Conservation (phyloP, 31 red algal species). For the Endocladia muricata region DNA sequence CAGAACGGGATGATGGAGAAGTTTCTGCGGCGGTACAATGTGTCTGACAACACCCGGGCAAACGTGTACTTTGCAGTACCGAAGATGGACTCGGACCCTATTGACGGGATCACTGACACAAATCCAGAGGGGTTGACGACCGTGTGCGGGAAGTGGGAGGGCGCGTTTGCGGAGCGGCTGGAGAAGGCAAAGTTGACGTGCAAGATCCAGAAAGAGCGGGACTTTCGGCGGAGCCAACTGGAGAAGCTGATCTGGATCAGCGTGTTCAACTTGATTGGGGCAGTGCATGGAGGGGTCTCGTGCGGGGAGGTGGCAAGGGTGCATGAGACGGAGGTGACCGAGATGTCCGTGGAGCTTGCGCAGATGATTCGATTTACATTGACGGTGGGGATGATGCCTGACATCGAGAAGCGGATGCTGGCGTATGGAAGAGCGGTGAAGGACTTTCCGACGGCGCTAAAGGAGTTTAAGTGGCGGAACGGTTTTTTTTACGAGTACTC, state of each 20-base stretch:
- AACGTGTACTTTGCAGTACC: slow-evolving; percentile 89
- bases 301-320: slow-evolving; percentile 73
- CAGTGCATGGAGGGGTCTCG: slow-evolving; percentile 72
- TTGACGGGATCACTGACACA: slow-evolving; percentile 87
- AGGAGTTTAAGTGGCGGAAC: slow-evolving; percentile 97
- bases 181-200: slow-evolving; percentile 63
- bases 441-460: slow-evolving; percentile 89
- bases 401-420: slow-evolving; percentile 70
- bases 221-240: slow-evolving; percentile 74
- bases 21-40: slow-evolving; percentile 54
- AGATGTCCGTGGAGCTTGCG: slow-evolving; percentile 77
- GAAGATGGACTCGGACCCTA: slow-evolving; percentile 68
- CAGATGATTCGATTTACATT: slow-evolving; percentile 76
- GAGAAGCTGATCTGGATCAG: slow-evolving; percentile 99
- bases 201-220: slow-evolving; percentile 77
- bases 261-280: slow-evolving; percentile 76
- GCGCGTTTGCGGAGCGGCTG: slow-evolving; percentile 72
- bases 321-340: slow-evolving; percentile 62
- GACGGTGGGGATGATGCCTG: slow-evolving; percentile 64
- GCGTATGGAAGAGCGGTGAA: slow-evolving; percentile 73
- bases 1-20: slow-evolving; percentile 93
- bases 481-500: slow-evolving; percentile 93
- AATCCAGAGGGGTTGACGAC: slow-evolving; percentile 78
- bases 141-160: slow-evolving; percentile 92
- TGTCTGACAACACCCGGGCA: slow-evolving; percentile 64